Percentiles rank a stretch among this genome's conserved stretches.
phyloP scores from a whole-genome alignment of 306 rosid genomes.

The Medicago truncatula region DNA sequence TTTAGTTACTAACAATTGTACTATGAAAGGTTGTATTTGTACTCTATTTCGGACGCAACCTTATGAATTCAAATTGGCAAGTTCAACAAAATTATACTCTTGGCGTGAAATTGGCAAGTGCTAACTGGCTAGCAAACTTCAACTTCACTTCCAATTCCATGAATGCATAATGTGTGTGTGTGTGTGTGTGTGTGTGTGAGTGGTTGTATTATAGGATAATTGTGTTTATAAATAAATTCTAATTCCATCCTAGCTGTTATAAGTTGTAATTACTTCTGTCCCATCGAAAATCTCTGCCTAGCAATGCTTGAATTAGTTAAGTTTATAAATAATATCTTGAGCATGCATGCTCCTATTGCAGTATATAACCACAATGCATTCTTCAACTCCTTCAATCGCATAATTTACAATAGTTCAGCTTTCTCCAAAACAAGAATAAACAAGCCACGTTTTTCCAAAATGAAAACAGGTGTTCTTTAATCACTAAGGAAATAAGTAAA shows the following conservation, averaged over 20 bases:
- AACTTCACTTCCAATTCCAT: too few relatives aligned
- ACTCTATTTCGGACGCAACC: too few relatives aligned
- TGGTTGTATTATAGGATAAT: too few relatives aligned
- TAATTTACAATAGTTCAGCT: background rate
- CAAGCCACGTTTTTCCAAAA: background rate
- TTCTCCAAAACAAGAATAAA: background rate
- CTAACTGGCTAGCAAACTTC: too few relatives aligned
- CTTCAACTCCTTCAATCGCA: background rate
- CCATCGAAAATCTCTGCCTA: background rate
- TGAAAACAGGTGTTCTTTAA: background rate
- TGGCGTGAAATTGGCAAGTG: too few relatives aligned
- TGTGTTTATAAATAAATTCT: background rate
- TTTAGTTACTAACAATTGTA: too few relatives aligned
- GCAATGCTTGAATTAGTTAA: background rate
- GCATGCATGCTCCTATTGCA: background rate
- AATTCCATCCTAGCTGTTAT: background rate
- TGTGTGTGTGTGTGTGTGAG: too few relatives aligned
- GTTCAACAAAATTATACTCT: too few relatives aligned
- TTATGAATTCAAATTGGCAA: too few relatives aligned
- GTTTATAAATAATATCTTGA: background rate
- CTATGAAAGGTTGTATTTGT: too few relatives aligned
- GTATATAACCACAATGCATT: background rate
- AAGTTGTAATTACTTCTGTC: background rate
- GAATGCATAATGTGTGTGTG: too few relatives aligned
- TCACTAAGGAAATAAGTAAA: conserved; percentile 5